These are phyloP conservation scores for Starmerella ratchasimensis DNA, from an alignment of 805 yeast species.

Conservation along the genomic window DNA sequence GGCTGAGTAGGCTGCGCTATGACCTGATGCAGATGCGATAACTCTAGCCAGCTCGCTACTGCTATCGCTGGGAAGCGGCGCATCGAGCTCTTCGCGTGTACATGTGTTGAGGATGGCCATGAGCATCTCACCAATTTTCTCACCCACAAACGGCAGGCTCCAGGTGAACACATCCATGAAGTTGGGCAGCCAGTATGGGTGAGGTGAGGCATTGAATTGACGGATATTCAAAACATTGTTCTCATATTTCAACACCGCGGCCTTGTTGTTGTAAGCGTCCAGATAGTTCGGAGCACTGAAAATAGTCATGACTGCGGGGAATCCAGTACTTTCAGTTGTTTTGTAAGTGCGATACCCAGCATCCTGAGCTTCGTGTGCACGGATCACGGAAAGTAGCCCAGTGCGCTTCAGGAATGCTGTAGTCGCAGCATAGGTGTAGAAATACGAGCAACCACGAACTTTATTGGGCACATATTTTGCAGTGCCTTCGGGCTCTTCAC, in stretches of 20 bases:
- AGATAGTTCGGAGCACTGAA: conserved; percentile 93
- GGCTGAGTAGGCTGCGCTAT: conserved; percentile 14
- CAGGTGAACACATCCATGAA: conserved; percentile 96
- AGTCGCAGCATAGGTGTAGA: conserved; percentile 70
- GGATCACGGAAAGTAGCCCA: conserved; percentile 64
- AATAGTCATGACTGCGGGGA: conserved; percentile 79
- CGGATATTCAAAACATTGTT: conserved; percentile 87
- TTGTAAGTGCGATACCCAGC: conserved; percentile 93
- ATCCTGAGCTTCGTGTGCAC: conserved; percentile 98
- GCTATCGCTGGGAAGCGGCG: conserved; percentile 6
- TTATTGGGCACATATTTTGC: conserved; percentile 45
- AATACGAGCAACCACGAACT: conserved; percentile 85
- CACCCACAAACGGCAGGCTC: conserved; percentile 96
- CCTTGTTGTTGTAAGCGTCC: conserved; percentile 86
- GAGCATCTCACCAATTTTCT: conserved; percentile 86
- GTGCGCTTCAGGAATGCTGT: conserved; percentile 67
- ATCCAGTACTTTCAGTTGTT: conserved; percentile 67
- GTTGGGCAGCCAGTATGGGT: conserved; percentile 94
- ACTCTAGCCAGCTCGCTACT: conserved; percentile 11
- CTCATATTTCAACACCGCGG: conserved; percentile 86
- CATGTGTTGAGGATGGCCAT: conserved; percentile 82
- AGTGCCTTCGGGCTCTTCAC: conserved; percentile 34
- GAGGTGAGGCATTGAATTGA: conserved; percentile 84
- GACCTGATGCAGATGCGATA: conserved; percentile 16
- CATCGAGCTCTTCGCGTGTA: conserved; percentile 81